phyloP scores from a whole-genome alignment of 345 rosid genomes.

The Raphanus sativus region DNA sequence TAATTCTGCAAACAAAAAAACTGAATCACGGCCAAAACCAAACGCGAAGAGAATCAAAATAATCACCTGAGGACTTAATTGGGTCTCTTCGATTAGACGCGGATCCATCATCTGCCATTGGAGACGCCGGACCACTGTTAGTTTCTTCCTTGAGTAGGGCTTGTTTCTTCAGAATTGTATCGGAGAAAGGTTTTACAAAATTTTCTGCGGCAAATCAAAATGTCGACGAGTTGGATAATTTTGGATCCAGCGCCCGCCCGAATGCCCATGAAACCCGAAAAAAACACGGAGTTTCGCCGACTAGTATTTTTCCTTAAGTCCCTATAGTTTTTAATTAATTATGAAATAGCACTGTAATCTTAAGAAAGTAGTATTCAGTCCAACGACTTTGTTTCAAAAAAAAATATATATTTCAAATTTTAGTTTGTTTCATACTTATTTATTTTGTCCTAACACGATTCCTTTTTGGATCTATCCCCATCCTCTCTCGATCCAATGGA shows the following conservation, averaged over 20 bases:
- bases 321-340: background rate
- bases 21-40: no score
- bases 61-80: slow-evolving; percentile 67
- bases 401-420: background rate
- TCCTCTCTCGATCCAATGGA: slow-evolving; percentile 13
- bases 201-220: slow-evolving; percentile 1
- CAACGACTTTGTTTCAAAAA: background rate
- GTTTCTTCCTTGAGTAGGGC: background rate
- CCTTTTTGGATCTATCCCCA: slow-evolving; percentile 19
- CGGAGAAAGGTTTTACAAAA: background rate
- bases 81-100: slow-evolving; percentile 64
- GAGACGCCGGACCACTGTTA: background rate
- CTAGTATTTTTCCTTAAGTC: slow-evolving; percentile 2
- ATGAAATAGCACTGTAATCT: background rate
- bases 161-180: slow-evolving; percentile 3
- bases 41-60: background rate
- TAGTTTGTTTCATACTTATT: background rate
- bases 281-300: slow-evolving; percentile 16
- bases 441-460: background rate
- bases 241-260: slow-evolving; percentile 23
- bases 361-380: background rate
- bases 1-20: background rate
- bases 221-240: slow-evolving; percentile 9
- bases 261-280: background rate
- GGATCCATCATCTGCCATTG: slow-evolving; percentile 70